Base-by-base conservation (phyloP, 2,329 filamentous ascomycete genomes). In the Sordariomycetes sp. region DNA sequence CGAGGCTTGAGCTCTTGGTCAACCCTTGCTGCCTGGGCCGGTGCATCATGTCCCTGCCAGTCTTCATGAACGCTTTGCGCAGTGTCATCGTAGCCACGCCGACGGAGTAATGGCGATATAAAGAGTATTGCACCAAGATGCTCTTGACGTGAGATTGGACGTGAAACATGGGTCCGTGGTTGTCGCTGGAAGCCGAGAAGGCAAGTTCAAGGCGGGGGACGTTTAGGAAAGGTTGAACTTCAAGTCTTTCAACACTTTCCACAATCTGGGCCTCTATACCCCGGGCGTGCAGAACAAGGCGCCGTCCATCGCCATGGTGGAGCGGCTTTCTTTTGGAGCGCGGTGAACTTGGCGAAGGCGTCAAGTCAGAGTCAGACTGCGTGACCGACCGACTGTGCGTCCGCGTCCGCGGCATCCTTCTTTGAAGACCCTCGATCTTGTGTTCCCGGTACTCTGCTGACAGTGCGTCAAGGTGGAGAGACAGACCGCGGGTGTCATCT, bases 211-310 rank as follows among this genome's bases (percentile, higher is more conserved):
- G 86, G 21, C 82, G 76, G 19, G 93, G 92, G 39, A 98, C 66
- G 26, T 77, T 83, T 43, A 96, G 57, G 51, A 95, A 96, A 1
- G 88, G 80, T 37, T 95, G 86, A 4, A 77, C 65, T 52, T 95
- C 87, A 57, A 87, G 82, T 41, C 78, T 82, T 41, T 95, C 86
- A 3, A 82, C 72, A 0, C 82, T 83, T 53, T 98, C 92, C 31
- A 96, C 80, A 32, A 96, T 83, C 46, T 92, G 90, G 0, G 82
- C 86, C 55, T 96, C 92, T 4, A 98, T 66, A 1, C 86, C 86
- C 40, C 84, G 78, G 24, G 84, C 74, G 50, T 94, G 84, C 18
- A 96, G 59, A 4, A 84, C 79, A 19, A 98, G 62, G 21, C 86
- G 79, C 39, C 92, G 75, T 2, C 88, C 88, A 58, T 98, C 90